Base-by-base conservation (phyloP, 441 rosid species). In the Corymbia citriodora region DNA sequence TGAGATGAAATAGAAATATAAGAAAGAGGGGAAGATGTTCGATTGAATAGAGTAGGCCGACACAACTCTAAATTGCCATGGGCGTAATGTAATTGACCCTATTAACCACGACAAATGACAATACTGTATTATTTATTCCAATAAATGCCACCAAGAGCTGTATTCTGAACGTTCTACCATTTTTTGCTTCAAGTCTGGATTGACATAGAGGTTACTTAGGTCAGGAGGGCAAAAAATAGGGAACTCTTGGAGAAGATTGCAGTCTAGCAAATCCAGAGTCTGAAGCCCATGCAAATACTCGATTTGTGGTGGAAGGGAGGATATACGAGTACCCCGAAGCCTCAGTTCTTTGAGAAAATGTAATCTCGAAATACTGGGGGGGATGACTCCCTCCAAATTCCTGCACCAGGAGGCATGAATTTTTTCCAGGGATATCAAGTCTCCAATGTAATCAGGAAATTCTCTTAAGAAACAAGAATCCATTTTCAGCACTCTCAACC, bases 341-440 rank as follows among this genome's bases (percentile, higher is more conserved):
- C 45, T 70, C 13, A 33, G 3, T 31, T 70, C 79, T 70, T 13
- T 70, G 0, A 70, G 79, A 18, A 2, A 12, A 33, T 1, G 1
- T 9, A 33, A 7, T 9, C 9, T 2, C 7, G 0, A 9, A 70
- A 70, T 70, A 1, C 2, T 3, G 1, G 7, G 2, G 0, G 79
- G 45, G 33, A 70, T 33, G 23, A 8, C 23, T 17, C 45, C 79
- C 79, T 8, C 45, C 79, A 70, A 70, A 8, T 2, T 70, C 23
- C 79, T 31, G 5, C 79, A 70, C 13, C 36, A 33, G 13, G 79
- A 70, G 45, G 79, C 79, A 70, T 70, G 79, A 2, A 68, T 3
- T 31, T 70, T 45, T 33, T 17, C 45, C 6, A 70, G 79, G 11
- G 9, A 2, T 3, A 2, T 0, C 79, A 70, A 70, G 12, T 9